Evolutionary conservation across 2,329 filamentous ascomycete species (phyloP).

Genomic region (Lasiodiplodia citricola): DNA sequence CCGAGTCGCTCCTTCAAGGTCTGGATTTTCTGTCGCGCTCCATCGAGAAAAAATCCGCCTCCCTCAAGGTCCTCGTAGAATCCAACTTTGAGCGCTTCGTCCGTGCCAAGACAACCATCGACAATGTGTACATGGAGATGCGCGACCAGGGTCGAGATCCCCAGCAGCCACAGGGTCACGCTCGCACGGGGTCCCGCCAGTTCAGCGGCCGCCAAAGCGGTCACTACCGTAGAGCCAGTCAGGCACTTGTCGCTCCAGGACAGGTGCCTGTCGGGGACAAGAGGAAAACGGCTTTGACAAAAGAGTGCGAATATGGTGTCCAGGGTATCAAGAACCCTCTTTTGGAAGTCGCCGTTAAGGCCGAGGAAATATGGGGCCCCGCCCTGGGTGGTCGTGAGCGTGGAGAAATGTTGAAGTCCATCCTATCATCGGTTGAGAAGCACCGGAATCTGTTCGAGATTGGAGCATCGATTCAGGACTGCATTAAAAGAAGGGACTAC

Average conservation of each 20-base stretch:
- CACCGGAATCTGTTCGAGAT: constrained; percentile 84
- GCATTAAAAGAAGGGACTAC: constrained; percentile 90
- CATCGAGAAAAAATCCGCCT: constrained; percentile 97
- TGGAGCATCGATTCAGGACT: constrained; percentile 76
- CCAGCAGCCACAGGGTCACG: constrained; percentile 36
- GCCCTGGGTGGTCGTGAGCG: constrained; percentile 89
- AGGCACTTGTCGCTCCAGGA: constrained; percentile 38
- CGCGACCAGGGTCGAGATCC: constrained; percentile 67
- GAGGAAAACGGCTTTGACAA: constrained; percentile 88
- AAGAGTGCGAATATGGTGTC: constrained; percentile 69
- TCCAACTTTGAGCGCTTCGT: constrained; percentile 99
- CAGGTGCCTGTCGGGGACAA: constrained; percentile 54
- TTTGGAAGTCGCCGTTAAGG: constrained; percentile 88
- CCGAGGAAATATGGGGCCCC: constrained; percentile 96
- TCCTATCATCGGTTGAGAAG: constrained; percentile 76
- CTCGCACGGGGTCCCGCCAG: constrained; percentile 66
- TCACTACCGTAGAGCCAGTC: constrained; percentile 59
- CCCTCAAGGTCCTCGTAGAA: constrained; percentile 93
- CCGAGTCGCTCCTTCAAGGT: constrained; percentile 77
- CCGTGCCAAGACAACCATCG: constrained; percentile 94
- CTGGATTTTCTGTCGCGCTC: constrained; percentile 86
- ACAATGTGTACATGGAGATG: constrained; percentile 99
- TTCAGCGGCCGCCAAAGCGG: constrained; percentile 40
- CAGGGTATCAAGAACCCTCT: constrained; percentile 78
- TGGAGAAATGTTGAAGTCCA: constrained; percentile 81